phyloP scores from a whole-genome alignment of 345 rosid genomes.

The Corchorus capsularis region DNA sequence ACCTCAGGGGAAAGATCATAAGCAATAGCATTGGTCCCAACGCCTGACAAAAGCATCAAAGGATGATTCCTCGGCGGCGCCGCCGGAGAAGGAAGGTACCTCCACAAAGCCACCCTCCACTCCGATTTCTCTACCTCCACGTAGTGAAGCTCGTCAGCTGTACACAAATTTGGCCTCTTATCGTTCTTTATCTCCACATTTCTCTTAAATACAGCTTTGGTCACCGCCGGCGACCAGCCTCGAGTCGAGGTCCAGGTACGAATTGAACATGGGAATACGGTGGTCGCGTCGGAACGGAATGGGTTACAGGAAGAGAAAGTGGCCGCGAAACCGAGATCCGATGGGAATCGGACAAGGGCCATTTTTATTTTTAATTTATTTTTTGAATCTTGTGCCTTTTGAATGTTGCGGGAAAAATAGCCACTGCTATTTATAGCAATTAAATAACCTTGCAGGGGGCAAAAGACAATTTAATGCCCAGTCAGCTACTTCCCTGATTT shows the following conservation, averaged over 20 bases:
- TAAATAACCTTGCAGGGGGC: neutral
- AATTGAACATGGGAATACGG: neutral
- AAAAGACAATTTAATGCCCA: neutral
- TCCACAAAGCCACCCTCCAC: constrained; percentile 94
- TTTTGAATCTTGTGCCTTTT: neutral
- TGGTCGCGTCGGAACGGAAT: neutral
- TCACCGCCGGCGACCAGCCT: neutral
- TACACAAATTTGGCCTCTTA: constrained; percentile 48
- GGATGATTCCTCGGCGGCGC: constrained; percentile 74
- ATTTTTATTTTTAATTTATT: neutral
- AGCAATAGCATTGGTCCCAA: constrained; percentile 76
- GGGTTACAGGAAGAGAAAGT: neutral
- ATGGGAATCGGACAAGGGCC: constrained; percentile 6
- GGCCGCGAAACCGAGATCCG: constrained; percentile 1
- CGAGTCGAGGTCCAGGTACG: neutral
- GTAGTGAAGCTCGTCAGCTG: constrained; percentile 94
- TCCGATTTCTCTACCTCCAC: constrained; percentile 66
- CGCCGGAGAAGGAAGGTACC: constrained; percentile 72
- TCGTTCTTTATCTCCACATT: neutral
- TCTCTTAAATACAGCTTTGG: constrained; percentile 23
- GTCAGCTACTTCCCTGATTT: no score
- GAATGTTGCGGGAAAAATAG: neutral
- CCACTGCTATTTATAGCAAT: neutral
- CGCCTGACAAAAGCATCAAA: constrained; percentile 66
- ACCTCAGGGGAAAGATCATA: constrained; percentile 37